Evolutionary conservation across 78 protist genomes (phyloP).

Genomic region (Bigelowiella natans): DNA sequence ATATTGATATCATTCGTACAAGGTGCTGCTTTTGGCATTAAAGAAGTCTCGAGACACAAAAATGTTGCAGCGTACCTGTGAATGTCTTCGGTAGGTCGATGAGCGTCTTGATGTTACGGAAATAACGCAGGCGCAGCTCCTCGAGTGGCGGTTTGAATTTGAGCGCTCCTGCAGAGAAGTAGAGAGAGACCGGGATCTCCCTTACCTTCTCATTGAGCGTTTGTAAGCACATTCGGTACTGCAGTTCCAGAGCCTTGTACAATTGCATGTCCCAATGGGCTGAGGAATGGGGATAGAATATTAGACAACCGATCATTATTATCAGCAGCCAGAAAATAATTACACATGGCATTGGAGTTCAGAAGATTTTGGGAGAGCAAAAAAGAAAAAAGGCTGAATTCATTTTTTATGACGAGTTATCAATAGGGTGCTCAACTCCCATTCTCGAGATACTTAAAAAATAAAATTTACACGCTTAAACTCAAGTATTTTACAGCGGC

Average conservation of each 20-base stretch:
- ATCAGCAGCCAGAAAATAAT: background rate
- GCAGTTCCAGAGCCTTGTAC: constrained; percentile 54
- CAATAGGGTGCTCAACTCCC: background rate
- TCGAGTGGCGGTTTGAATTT: constrained; percentile 52
- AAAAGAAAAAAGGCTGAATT: background rate
- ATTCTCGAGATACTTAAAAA: background rate
- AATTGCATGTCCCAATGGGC: constrained; percentile 73
- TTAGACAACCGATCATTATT: background rate
- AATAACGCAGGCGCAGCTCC: constrained; percentile 46
- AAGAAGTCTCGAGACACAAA: background rate
- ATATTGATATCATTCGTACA: background rate
- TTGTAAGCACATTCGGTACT: constrained; percentile 57
- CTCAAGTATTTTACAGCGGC: too few relatives aligned
- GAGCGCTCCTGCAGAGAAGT: constrained; percentile 22
- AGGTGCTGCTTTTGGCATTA: background rate
- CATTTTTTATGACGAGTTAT: background rate
- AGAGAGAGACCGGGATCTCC: constrained; percentile 20
- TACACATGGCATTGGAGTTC: background rate
- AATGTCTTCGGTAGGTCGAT: constrained; percentile 43
- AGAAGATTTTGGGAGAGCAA: background rate
- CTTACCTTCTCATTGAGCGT: constrained; percentile 42
- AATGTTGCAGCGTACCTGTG: constrained; percentile 32
- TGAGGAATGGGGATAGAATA: background rate
- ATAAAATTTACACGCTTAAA: too few relatives aligned
- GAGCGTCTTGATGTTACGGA: constrained; percentile 37